Percentiles rank a stretch among this genome's conserved stretches.
These are phyloP conservation scores for Durio zibethinus DNA, from an alignment of 345 rosid genomes.

Conservation along the genomic window DNA sequence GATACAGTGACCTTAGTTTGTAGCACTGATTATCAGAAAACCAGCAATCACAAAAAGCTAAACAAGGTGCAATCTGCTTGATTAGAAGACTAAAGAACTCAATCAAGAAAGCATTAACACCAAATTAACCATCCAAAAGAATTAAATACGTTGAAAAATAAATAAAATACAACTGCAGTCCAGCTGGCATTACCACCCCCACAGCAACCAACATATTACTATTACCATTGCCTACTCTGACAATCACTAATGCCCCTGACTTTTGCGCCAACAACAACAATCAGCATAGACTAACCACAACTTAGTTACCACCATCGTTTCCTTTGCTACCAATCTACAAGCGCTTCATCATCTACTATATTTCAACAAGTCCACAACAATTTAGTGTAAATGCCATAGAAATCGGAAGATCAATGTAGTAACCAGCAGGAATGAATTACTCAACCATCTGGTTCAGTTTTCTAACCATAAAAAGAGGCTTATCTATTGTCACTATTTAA, in stretches of 20 bases:
- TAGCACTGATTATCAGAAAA: background rate
- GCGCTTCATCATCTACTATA: background rate
- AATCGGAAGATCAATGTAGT: background rate
- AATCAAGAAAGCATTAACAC: background rate
- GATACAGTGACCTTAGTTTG: background rate
- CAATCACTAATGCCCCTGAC: background rate
- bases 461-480: background rate
- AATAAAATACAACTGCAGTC: background rate
- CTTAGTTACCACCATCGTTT: background rate
- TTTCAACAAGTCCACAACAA: background rate
- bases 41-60: background rate
- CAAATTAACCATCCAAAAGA: background rate
- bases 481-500: background rate
- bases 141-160: too few relatives aligned
- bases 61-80: background rate
- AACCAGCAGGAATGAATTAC: background rate
- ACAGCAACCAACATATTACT: background rate
- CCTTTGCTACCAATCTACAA: background rate
- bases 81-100: background rate
- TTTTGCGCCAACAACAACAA: background rate
- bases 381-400: background rate
- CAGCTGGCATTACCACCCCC: background rate
- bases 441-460: background rate
- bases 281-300: background rate
- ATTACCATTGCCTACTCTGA: background rate